Evolutionary conservation across 2,329 filamentous ascomycete genomes (phyloP), one percentile per base, ranked within the genome.

Genomic region (Fusarium circinatum): DNA sequence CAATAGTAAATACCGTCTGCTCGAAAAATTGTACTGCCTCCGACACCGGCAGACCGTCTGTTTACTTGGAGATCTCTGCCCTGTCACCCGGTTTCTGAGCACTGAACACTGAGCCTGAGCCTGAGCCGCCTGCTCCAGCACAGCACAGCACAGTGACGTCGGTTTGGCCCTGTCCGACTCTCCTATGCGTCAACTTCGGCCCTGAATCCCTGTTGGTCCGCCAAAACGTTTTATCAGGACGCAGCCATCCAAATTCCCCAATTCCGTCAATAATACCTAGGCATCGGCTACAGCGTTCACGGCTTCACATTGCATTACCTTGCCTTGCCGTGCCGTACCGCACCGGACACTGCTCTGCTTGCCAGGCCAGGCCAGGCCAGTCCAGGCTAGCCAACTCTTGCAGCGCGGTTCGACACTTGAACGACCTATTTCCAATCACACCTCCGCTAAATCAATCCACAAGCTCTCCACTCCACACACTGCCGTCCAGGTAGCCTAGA

Each of bases 371-470:
- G 34, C 48, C 24, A 49, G 55, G 14, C 32, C 32, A 34, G 32
- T 14, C 32, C 32, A 34, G 24, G 34, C 48, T 34, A 49, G 55
- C 58, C 45, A 60, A 60, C 47, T 48, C 45, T 60, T 38, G 56
- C 57, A 67, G 52, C 59, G 26, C 58, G 30, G 36, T 52, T 69
- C 54, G 59, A 73, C 64, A 54, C 52, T 63, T 51, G 61, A 66
- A 71, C 62, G 49, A 66, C 63, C 69, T 68, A 76, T 77, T 75
- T 76, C 72, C 76, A 78, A 74, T 73, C 65, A 65, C 39, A 64
- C 71, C 60, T 71, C 75, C 68, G 69, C 73, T 56, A 73, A 65
- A 52, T 54, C 57, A 65, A 59, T 54, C 57, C 64, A 68, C 58
- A 62, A 64, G 59, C 59, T 63, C 67, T 62, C 72, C 73, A 75